Base-by-base conservation (phyloP, 2,329 filamentous ascomycete species). In the Cephalotrichum gorgonifer region DNA sequence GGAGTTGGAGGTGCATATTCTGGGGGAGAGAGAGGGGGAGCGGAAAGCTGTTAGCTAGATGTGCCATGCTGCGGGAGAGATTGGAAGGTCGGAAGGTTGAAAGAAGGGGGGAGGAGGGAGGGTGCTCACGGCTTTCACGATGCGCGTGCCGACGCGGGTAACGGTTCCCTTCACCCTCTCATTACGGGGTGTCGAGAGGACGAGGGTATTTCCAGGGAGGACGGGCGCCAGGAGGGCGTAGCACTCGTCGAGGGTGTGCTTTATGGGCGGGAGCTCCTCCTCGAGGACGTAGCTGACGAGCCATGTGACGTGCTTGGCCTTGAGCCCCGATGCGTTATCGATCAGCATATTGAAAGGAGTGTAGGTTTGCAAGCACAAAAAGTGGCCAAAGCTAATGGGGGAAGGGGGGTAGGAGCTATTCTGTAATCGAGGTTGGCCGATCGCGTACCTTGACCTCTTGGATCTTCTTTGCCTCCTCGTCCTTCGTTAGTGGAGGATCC, bases 101-200 rank as follows among this genome's bases (percentile, higher is more conserved):
- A 11, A 26, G 17, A 26, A 26, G 25, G 23, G 25, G 9, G 2
- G 12, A 31, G 27, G 27, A 12, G 44, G 4, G 4, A 43, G 33
- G 27, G 4, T 6, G 75, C 83, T 57, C 73, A 90, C 87, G 55
- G 89, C 91, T 64, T 95, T 95, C 54, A 95, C 85, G 54, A 98
- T 85, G 47, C 85, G 81, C n/a, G 88, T 88, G 35, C 93, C 93
- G 31, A 95, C 81, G 48, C 93, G 81, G 1, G 91, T 97, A 52
- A 97, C 80, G 58, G 88, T 87, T 17, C 93, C 93, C 65, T 98
- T 98, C 54, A 97, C 82, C 56, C 79, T 81, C 69, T 98, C 93
- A 49, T 88, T 91, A 50, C 90, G 80, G 50, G 85, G 78, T 14
- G 90, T 94, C 53, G 86, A 93, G 55, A 98, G 76, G 27, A 93